These are phyloP conservation scores for Euptelea pleiosperma DNA, from an alignment of 164 flowering plant genomes.

Conservation along the genomic window DNA sequence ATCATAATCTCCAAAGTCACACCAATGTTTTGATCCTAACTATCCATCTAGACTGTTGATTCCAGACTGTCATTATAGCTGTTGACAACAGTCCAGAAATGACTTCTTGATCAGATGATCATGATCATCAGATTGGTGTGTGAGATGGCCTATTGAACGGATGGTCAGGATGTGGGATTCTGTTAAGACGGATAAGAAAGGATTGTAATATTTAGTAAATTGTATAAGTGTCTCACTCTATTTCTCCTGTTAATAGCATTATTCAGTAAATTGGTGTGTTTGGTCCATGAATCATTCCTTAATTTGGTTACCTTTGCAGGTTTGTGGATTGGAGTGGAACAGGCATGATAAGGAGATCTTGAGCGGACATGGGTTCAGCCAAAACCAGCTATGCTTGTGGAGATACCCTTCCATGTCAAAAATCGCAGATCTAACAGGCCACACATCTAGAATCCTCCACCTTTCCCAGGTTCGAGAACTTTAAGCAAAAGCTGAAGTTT, in stretches of 20 bases:
- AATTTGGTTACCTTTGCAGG: conserved; percentile 22
- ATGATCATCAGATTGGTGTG: neutral
- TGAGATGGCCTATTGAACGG: neutral
- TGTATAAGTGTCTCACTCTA: neutral
- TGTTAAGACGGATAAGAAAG: neutral
- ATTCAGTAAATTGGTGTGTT: neutral
- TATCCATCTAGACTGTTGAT: no score
- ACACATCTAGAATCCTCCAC: conserved; percentile 37
- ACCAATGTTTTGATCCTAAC: no score
- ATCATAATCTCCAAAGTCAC: no score
- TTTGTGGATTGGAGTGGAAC: conserved; percentile 58
- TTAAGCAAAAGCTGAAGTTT: neutral
- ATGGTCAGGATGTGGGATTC: neutral
- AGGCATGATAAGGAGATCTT: conserved; percentile 52
- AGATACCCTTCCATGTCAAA: conserved; percentile 50
- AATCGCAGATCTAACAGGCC: conserved; percentile 29
- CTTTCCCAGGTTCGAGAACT: conserved; percentile 42
- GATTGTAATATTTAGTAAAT: neutral
- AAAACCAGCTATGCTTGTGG: conserved; percentile 45
- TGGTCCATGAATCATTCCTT: neutral
- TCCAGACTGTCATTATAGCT: no score
- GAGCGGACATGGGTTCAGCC: conserved; percentile 52
- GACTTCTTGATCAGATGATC: neutral
- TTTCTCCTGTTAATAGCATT: no score
- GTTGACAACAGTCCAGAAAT: neutral